Evolutionary conservation across 208 protist genomes (phyloP).

Genomic region (Trypanosoma cruzi): DNA sequence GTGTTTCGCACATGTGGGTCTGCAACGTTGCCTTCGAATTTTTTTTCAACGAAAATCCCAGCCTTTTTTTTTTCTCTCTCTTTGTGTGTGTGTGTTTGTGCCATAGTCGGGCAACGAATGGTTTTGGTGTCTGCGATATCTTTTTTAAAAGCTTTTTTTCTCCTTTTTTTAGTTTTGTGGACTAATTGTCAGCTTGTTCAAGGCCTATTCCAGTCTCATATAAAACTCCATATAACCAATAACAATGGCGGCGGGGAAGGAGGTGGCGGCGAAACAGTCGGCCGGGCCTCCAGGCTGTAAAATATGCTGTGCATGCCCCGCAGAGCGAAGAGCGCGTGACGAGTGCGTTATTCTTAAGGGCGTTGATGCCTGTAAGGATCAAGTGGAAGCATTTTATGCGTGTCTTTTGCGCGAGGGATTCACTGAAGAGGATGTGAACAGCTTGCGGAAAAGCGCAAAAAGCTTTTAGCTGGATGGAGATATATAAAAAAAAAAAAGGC

Average conservation of each 20-base stretch:
- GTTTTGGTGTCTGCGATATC: too few species aligned
- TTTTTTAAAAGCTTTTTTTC: not conserved
- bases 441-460: slow-evolving; percentile 45
- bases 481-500: not conserved
- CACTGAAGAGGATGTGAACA: slow-evolving; percentile 56
- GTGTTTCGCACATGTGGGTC: too few species aligned
- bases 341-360: slow-evolving; percentile 78
- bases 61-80: too few species aligned
- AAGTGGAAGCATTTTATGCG: slow-evolving; percentile 72
- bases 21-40: too few species aligned
- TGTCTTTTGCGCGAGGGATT: slow-evolving; percentile 83
- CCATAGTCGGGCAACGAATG: too few species aligned
- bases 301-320: slow-evolving; percentile 88
- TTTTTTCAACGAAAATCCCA: too few species aligned
- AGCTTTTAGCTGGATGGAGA: slow-evolving; percentile 42
- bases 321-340: slow-evolving; percentile 65
- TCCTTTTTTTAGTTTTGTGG: not conserved
- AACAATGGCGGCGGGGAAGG: not conserved
- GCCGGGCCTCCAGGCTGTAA: slow-evolving; percentile 61
- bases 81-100: too few species aligned
- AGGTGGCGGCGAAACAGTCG: not conserved
- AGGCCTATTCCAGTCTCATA: not conserved
- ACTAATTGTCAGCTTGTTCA: not conserved
- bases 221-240: too few species aligned
- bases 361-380: slow-evolving; percentile 59